A percentile compares a stretch with the other conserved stretches of the same genome.
phyloP scores from a whole-genome alignment of 768 basidiomycete genomes.

The Xerocomus potaroensis region DNA sequence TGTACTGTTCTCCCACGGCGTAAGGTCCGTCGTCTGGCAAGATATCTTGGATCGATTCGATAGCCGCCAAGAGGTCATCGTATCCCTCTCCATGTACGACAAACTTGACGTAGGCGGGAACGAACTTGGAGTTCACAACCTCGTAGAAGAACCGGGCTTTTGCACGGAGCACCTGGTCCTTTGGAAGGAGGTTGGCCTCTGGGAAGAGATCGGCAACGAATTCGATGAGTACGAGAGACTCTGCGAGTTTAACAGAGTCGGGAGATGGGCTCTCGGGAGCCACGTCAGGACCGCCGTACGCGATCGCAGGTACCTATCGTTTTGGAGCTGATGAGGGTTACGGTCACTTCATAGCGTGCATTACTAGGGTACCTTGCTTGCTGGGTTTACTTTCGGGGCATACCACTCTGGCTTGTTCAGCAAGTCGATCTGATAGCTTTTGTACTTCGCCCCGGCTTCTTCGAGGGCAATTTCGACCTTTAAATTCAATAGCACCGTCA shows the following conservation, averaged over 20 bases:
- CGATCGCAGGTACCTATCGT: conserved; percentile 35
- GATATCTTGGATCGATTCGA: conserved; percentile 48
- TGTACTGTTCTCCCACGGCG: conserved; percentile 32
- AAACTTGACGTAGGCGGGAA: conserved; percentile 36
- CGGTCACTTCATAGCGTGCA: background rate
- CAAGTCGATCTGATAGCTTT: conserved; percentile 55
- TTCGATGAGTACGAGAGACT: conserved; percentile 63
- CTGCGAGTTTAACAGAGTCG: conserved; percentile 56
- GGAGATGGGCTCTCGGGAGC: conserved; percentile 54
- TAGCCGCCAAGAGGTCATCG: conserved; percentile 37
- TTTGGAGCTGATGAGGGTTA: background rate
- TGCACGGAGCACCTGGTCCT: conserved; percentile 53
- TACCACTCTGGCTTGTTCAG: conserved; percentile 69
- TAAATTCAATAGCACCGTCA: background rate
- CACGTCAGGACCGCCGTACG: conserved; percentile 58
- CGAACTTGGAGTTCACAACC: conserved; percentile 43
- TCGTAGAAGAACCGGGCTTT: conserved; percentile 63
- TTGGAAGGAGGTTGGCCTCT: conserved; percentile 45
- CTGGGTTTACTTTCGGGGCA: conserved; percentile 59
- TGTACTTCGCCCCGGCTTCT: conserved; percentile 48
- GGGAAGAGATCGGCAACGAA: conserved; percentile 61
- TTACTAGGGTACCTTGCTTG: conserved; percentile 48
- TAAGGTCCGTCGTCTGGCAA: conserved; percentile 41
- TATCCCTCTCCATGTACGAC: conserved; percentile 37
- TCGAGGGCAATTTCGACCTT: conserved; percentile 60